Base-by-base conservation (phyloP, 1,139 yeast genomes). In the Petasospora fabianii region DNA sequence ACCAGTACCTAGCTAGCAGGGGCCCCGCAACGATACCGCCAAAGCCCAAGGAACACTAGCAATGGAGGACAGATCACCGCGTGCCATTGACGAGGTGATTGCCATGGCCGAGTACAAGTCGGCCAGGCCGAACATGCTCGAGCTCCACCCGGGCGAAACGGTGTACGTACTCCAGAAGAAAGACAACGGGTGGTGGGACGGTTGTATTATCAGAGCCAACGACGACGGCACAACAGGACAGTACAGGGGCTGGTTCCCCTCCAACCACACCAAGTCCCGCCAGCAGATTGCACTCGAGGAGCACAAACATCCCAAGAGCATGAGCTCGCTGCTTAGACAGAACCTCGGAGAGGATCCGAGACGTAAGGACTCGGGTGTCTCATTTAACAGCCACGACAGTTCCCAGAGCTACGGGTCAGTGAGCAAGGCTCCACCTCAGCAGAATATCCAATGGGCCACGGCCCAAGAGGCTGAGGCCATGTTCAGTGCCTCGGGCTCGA, bases 121-220 rank as follows among this genome's bases (percentile, higher is more conserved):
- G 6, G 44, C 40, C 11, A 52, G 47, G 32, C 27, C 45, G 12
- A 50, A 48, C 32, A 41, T 49, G 17, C 31, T 58, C n/a, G 48
- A 44, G 27, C 37, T 58, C 6, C 32, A 38, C 17, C 47, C 48
- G 9, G 66, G 66, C 9, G 67, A 62, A 27, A 55, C 58, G 5
- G 53, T 65, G 3, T 59, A 60, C 42, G 66, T 65, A 7, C 34
- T 65, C n/a, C 39, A 71, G 12, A 79, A 77, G 46, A 65, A 75
- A 8, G 74, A 72, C 22, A 57, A 73, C 3, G 83, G 84, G 2
- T 84, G 94, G 94, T 81, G 88, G 86, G 92, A 83, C 56, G 90
- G 90, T 8, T 4, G 70, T 80, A 10, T 55, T 69, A 2, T 54
- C 43, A 10, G 49, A 45, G 4, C 50, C 72, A 10, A n/a, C 18